Percentiles rank a stretch among this genome's conserved stretches.
phyloP scores from a whole-genome alignment of 169 alveolate species.

The Plasmodium gonderi region DNA sequence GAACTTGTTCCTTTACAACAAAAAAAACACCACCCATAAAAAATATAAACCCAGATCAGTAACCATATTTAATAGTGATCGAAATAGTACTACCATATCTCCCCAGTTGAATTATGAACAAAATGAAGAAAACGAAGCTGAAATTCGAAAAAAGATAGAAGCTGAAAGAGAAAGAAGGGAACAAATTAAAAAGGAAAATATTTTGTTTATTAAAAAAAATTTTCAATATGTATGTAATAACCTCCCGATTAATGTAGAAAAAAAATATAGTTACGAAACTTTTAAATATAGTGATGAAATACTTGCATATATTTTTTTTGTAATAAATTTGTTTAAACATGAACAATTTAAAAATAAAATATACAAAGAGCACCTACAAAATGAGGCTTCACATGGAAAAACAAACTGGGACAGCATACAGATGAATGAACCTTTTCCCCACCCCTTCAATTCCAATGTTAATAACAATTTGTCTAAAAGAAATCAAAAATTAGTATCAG shows the following conservation, averaged over 20 bases:
- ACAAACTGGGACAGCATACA: background rate
- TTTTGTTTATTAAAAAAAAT: conserved; percentile 9
- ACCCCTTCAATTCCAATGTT: background rate
- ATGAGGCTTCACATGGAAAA: background rate
- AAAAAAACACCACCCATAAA: conserved; percentile 1
- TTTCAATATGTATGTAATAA: conserved; percentile 55
- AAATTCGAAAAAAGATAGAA: conserved; percentile 53
- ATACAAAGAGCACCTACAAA: conserved; percentile 30
- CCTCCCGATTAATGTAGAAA: conserved; percentile 68
- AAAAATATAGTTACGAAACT: conserved; percentile 42
- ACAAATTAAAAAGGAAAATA: conserved; percentile 44
- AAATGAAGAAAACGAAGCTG: conserved; percentile 34
- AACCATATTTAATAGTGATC: background rate
- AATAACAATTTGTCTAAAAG: background rate
- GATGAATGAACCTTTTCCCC: background rate
- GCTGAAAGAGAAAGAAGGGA: conserved; percentile 36
- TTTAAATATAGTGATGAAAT: conserved; percentile 63
- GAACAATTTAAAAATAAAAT: conserved; percentile 65
- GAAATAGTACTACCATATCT: background rate
- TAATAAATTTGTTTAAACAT: conserved; percentile 63
- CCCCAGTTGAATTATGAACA: background rate
- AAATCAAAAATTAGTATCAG: conserved; percentile 12
- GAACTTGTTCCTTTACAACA: conserved; percentile 6
- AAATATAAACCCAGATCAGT: conserved; percentile 4
- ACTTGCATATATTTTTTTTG: conserved; percentile 35